Percentiles rank a stretch among this genome's conserved stretches.
Evolutionary conservation across 495 filamentous ascomycete species (phyloP).

Genomic region (Cercophora samala): DNA sequence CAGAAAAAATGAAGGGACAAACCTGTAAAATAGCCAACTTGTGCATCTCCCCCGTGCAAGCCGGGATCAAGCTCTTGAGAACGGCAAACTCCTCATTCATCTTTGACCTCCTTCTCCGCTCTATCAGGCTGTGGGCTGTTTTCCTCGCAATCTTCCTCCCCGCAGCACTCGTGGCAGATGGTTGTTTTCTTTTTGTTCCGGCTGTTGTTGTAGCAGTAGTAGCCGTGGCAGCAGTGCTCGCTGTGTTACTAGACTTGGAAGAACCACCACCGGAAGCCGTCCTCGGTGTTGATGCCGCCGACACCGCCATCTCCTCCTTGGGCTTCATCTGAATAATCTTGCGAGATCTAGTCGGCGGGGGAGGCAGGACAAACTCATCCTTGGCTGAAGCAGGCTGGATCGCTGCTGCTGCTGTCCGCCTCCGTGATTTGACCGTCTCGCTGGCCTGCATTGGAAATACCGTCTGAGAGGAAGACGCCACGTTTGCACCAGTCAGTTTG

Average conservation of each 20-base stretch:
- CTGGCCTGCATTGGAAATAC: constrained; percentile 49
- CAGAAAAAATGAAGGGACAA: constrained; percentile 24
- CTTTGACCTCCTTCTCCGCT: constrained; percentile 84
- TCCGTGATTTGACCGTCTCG: constrained; percentile 55
- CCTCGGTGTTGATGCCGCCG: constrained; percentile 19
- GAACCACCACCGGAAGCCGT: not conserved
- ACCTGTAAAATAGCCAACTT: constrained; percentile 96
- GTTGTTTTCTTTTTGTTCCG: constrained; percentile 65
- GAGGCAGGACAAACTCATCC: constrained; percentile 73
- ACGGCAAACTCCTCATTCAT: constrained; percentile 99
- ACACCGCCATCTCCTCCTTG: constrained; percentile 40
- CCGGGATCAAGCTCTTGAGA: constrained; percentile 93
- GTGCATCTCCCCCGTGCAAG: constrained; percentile 93
- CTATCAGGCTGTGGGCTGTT: constrained; percentile 93
- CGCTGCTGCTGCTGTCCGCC: constrained; percentile 47
- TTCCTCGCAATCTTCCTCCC: constrained; percentile 92
- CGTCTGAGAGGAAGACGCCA: constrained; percentile 24
- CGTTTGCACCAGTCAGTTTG: constrained; percentile 23
- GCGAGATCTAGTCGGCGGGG: constrained; percentile 84
- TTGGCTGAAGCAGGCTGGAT: constrained; percentile 47
- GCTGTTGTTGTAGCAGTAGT: constrained; percentile 30
- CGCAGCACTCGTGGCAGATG: constrained; percentile 68
- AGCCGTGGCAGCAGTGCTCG: constrained; percentile 22
- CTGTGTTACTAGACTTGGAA: not conserved
- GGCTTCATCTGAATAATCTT: constrained; percentile 99